phyloP scores from a whole-genome alignment of 306 rosid species.

The Cucumis melo region DNA sequence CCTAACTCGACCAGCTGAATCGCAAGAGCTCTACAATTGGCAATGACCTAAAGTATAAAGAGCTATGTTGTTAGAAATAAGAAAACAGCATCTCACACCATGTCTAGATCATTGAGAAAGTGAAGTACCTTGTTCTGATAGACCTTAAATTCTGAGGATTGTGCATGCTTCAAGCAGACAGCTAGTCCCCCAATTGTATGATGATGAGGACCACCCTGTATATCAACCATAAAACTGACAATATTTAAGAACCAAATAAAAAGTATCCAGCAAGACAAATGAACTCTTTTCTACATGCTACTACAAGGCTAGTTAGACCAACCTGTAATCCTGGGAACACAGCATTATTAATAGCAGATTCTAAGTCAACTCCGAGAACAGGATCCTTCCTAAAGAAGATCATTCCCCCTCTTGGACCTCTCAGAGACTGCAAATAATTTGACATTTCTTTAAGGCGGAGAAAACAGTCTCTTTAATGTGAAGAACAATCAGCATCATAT shows the following conservation, averaged over 20 bases:
- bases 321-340: constrained; percentile 97
- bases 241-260: background rate
- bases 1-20: constrained; percentile 45
- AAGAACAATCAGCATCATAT: background rate
- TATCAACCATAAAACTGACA: background rate
- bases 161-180: constrained; percentile 73
- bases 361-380: constrained; percentile 63
- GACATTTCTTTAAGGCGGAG: background rate
- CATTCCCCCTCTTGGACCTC: constrained; percentile 99
- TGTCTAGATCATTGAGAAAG: background rate
- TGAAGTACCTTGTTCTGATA: constrained; percentile 64
- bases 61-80: background rate
- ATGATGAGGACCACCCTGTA: constrained; percentile 98
- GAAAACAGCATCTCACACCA: constrained; percentile 2
- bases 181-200: constrained; percentile 96
- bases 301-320: constrained; percentile 3
- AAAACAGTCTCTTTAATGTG: background rate
- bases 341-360: constrained; percentile 82
- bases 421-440: constrained; percentile 48
- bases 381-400: constrained; percentile 87
- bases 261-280: background rate
- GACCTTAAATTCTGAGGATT: constrained; percentile 54
- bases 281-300: background rate
- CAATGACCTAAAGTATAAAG: constrained; percentile 47
- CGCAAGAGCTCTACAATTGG: constrained; percentile 85